Evolutionary conservation across 2,329 filamentous ascomycete species (phyloP), one percentile per base, ranked within the genome.

Genomic region (Fusarium irregulare): DNA sequence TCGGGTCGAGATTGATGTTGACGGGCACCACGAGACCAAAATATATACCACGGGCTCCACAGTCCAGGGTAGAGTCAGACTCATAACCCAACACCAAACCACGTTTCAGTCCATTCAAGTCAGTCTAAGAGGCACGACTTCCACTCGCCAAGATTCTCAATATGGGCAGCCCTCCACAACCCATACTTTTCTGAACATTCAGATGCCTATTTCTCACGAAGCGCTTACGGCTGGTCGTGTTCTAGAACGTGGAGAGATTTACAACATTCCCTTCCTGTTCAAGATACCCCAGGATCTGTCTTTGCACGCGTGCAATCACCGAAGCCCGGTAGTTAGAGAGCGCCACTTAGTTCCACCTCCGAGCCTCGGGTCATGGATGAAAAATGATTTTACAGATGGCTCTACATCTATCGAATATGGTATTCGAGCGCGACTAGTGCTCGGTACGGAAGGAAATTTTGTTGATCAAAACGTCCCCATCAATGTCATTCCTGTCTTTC

Each of bases 121-220:
- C 27, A 9, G 18, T 30, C 14, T 63, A 0, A 63, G 34, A 37
- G 60, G 60, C 21, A 63, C 11, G 4, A 55, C 32, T 13, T 42
- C 48, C 21, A 63, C 48, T 4, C 27, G 37, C 9, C 60, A 63
- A 16, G 47, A 28, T 10, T 56, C 30, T 6, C 60, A 63, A 20
- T 63, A 63, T 23, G 27, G 57, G 6, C 34, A 34, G 4, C 58
- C 60, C 4, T 47, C 62, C 2, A 21, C 5, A 13, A 48, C 28
- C 1, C 58, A 47, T 30, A n/a, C 28, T 4, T 63, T 63, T 23
- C 8, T 63, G 23, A 18, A 40, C 2, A 9, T 56, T 1, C 23
- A 30, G 7, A 56, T 63, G 42, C 48, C 60, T 0, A 27, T 63
- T 4, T 7, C 48, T 14, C 3, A n/a, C 2, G 44, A 28, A 1